Evolutionary conservation across 495 filamentous ascomycete genomes (phyloP).

Genomic region (Neurospora africana): DNA sequence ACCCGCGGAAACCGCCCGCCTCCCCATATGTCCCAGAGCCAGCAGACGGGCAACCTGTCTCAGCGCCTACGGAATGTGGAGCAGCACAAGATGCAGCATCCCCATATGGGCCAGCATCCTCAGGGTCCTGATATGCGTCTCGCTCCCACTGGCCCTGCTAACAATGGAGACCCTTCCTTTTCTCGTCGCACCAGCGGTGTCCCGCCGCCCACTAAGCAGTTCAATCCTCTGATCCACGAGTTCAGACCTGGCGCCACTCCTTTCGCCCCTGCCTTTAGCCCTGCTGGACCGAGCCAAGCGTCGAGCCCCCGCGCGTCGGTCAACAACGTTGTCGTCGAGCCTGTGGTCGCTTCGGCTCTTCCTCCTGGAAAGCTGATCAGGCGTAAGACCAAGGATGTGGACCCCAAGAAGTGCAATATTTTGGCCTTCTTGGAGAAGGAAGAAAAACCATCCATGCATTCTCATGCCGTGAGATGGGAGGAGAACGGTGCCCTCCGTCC

Average conservation of each 20-base stretch:
- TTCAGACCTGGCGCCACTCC: conserved; percentile 62
- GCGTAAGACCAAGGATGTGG: conserved; percentile 53
- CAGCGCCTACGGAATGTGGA: conserved; percentile 36
- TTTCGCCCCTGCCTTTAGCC: conserved; percentile 66
- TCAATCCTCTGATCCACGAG: conserved; percentile 75
- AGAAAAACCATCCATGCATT: conserved; percentile 48
- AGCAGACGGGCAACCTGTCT: conserved; percentile 25
- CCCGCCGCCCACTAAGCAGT: conserved; percentile 37
- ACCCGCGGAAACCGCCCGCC: conserved; percentile 26
- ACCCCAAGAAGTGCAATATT: conserved; percentile 45
- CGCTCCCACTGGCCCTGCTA: conserved; percentile 45
- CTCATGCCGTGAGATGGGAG: conserved; percentile 49
- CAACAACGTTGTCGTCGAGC: conserved; percentile 30
- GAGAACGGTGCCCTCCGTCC: conserved; percentile 67
- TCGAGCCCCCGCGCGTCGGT: conserved; percentile 54
- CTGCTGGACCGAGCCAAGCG: conserved; percentile 50
- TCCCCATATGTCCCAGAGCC: conserved; percentile 25
- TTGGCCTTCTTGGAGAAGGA: conserved; percentile 53
- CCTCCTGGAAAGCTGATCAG: conserved; percentile 37
- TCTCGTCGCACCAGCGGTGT: conserved; percentile 36
- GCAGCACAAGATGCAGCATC: conserved; percentile 32
- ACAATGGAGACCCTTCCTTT: conserved; percentile 33
- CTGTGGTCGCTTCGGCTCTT: conserved; percentile 23
- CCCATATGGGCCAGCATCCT: conserved; percentile 25
- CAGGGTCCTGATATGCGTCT: conserved; percentile 32